Evolutionary conservation across 768 basidiomycete species (phyloP), one percentile per base, ranked within the genome.

Genomic region (Pleurotus tuoliensis): DNA sequence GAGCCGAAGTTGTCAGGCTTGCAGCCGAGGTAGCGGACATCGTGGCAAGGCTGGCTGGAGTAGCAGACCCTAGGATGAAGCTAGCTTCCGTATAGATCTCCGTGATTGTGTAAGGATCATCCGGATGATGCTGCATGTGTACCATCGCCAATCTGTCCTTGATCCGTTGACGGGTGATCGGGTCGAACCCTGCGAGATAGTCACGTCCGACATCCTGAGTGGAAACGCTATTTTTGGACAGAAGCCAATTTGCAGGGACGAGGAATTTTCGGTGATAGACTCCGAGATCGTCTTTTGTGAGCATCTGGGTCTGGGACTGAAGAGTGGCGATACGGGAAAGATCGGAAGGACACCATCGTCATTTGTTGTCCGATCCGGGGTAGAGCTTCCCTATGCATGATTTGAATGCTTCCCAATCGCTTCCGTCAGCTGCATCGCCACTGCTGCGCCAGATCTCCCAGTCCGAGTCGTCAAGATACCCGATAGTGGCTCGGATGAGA

Each of bases 261-360:
- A 55, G 11, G 53, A 69, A 70, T 8, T 64, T 47, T 1, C 60
- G 58, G 34, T 65, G 63, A 41, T 65, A 69, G 3, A 60, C 56
- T 2, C 60, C 60, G 5, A 58, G 51, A 18, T 67, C 64, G 3
- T 30, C 41, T 8, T 60, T 47, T 0, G 62, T 55, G 9, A 55
- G 24, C 3, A 67, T 61, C 8, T 61, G 61, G 8, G 50, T 55
- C 56, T 16, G 20, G 41, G 41, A 43, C n/a, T 43, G 41, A 6
- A 43, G 41, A n/a, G 15, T 12, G 12, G n/a, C 5, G 7, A 43
- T n/a, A 20, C 2, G 1, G n/a, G 15, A 15, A 7, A 43, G 18
- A 43, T 43, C 18, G 1, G n/a, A 15, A 6, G 18, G n/a, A 15
- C n/a, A 2, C 5, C 18, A 43, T 15, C 15, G 41, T 15, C 41